phyloP scores from a whole-genome alignment of 768 basidiomycete species.

The Mycena indigotica region DNA sequence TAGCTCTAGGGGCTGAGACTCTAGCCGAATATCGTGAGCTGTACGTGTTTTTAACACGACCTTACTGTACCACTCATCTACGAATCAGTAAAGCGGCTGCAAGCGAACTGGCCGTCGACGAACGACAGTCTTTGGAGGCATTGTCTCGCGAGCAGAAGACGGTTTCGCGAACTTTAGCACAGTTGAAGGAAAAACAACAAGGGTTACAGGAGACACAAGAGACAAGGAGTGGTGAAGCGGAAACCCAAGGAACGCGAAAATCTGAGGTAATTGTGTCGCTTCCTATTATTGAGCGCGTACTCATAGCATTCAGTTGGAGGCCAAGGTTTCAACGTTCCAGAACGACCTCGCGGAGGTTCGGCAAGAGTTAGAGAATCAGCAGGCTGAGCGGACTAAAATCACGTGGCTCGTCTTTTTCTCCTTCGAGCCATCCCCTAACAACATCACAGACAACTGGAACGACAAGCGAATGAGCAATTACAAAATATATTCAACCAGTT shows the following conservation, averaged over 20 bases:
- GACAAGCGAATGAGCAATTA: constrained; percentile 91
- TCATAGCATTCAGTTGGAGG: constrained; percentile 51
- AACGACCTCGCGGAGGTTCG: constrained; percentile 64
- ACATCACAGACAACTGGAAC: constrained; percentile 74
- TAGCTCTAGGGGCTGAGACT: constrained; percentile 80
- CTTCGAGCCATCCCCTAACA: too few species aligned
- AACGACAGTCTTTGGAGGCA: constrained; percentile 83
- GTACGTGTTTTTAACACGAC: constrained; percentile 47
- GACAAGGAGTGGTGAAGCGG: constrained; percentile 58
- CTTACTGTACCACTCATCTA: not conserved
- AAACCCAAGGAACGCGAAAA: constrained; percentile 51
- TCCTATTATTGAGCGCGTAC: not conserved
- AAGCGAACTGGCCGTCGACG: constrained; percentile 77
- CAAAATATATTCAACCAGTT: constrained; percentile 80
- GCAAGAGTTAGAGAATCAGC: constrained; percentile 82
- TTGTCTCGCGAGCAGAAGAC: constrained; percentile 85
- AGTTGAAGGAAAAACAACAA: constrained; percentile 70
- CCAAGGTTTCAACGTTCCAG: constrained; percentile 56
- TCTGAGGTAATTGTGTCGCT: constrained; percentile 49
- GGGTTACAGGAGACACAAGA: constrained; percentile 60
- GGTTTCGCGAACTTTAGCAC: constrained; percentile 58
- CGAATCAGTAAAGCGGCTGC: constrained; percentile 66
- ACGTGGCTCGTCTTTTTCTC: constrained; percentile 50
- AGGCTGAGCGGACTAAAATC: constrained; percentile 80
- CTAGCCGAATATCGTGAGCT: constrained; percentile 85